A percentile compares a stretch with the other conserved stretches of the same genome.
Conservation (phyloP, 2,329 filamentous ascomycete genomes). For the Trichoderma citrinoviride region DNA sequence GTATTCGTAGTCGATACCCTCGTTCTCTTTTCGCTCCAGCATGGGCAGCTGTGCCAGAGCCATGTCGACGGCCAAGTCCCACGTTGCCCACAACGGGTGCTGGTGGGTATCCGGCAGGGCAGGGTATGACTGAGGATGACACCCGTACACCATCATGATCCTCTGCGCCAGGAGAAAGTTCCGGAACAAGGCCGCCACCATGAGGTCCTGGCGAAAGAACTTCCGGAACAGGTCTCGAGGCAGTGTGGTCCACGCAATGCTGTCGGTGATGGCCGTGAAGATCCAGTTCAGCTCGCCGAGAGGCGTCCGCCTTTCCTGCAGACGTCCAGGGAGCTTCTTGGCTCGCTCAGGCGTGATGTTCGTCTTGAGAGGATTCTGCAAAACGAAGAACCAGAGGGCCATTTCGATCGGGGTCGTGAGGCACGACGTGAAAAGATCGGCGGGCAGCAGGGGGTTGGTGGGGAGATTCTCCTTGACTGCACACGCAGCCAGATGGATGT, state of each 20-base stretch:
- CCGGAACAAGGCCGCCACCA: conserved; percentile 96
- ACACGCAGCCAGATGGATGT: conserved; percentile 91
- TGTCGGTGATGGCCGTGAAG: conserved; percentile 97
- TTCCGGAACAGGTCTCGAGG: conserved; percentile 91
- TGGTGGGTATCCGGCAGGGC: conserved; percentile 91
- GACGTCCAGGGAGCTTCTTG: conserved; percentile 81
- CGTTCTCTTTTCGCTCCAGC: conserved; percentile 74
- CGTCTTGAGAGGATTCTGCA: conserved; percentile 77
- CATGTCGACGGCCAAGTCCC: conserved; percentile 96
- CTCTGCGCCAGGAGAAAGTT: conserved; percentile 94
- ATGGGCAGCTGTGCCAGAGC: conserved; percentile 85
- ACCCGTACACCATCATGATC: conserved; percentile 95
- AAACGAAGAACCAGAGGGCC: conserved; percentile 91
- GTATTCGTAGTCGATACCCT: conserved; percentile 79
- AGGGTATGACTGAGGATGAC: conserved; percentile 88
- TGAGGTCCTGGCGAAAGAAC: conserved; percentile 93
- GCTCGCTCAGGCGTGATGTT: conserved; percentile 76
- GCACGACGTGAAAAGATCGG: conserved; percentile 93
- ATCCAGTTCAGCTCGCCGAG: conserved; percentile 99
- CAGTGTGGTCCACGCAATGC: conserved; percentile 95
- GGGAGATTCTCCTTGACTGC: conserved; percentile 87
- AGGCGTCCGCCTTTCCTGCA: conserved; percentile 90
- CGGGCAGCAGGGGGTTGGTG: conserved; percentile 88
- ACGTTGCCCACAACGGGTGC: conserved; percentile 93
- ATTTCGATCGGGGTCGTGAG: conserved; percentile 97